Base-by-base conservation (phyloP, 306 rosid species). In the Delonix regia region DNA sequence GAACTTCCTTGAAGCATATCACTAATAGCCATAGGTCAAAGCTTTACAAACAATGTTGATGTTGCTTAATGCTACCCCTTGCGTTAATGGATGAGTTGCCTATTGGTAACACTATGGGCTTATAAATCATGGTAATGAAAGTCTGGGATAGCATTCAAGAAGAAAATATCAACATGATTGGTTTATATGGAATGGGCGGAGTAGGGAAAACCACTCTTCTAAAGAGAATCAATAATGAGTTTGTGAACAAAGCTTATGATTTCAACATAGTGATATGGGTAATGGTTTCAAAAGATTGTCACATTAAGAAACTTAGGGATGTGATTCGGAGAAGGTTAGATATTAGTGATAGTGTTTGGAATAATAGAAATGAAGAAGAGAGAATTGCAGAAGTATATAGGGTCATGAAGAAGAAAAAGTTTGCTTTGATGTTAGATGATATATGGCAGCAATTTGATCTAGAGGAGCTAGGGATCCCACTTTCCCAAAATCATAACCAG, bases 341-440 rank as follows among this genome's bases (percentile, higher is more conserved):
- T 11, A 51, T 51, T 1, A 25, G 4, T 3, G 57, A 51, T 5
- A 51, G 7, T 12, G 69, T 69, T 13, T 53, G 81, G 15, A 66
- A 16, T 19, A 11, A 48, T 9, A 5, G 63, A 4, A 48, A 18
- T 7, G 13, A 60, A 0, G 57, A 51, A 5, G 57, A 51, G 25
- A 51, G 57, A 51, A 25, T 51, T 24, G 57, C 25, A 18, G 15
- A 78, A 14, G 60, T 78, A 9, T 61, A 45, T 19, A 11, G 30
- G 9, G 5, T 34, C 4, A 2, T 78, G 65, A 48, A 61, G 10
- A 51, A 2, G 5, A 62, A 68, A 45, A 81, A 69, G 25, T 75
- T 75, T 48, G 62, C 69, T 10, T 6, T 81, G 21, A 60, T 75
- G 1, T 59, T 81, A 21, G 85, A 81, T 60, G 81, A 51, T 19